These are phyloP conservation scores for Marsdenia floribunda DNA, from an alignment of 257 asterid species.

Conservation along the genomic window DNA sequence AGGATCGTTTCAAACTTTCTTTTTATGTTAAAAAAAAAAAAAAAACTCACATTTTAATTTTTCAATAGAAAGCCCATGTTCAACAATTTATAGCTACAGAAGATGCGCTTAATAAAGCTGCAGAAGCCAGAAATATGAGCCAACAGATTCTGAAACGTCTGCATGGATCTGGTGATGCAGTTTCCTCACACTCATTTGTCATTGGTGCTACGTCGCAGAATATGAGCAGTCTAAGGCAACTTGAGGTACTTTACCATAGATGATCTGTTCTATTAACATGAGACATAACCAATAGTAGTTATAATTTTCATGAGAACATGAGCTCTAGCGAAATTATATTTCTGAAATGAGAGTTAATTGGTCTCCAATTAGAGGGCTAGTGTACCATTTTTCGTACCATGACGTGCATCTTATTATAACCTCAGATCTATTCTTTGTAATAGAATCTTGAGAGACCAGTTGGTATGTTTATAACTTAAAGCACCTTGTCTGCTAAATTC, in stretches of 20 bases:
- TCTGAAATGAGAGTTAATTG: background rate
- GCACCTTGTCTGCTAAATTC: background rate
- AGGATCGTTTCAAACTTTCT: background rate
- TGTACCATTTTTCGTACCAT: background rate
- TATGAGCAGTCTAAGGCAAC: conserved; percentile 99
- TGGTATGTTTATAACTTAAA: background rate
- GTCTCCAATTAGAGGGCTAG: background rate
- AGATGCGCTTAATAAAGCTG: conserved; percentile 94
- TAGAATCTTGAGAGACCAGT: background rate
- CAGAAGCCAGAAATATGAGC: conserved; percentile 85
- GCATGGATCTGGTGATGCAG: conserved; percentile 76
- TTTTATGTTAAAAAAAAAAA: background rate
- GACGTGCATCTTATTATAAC: background rate
- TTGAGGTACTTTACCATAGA: conserved; percentile 51
- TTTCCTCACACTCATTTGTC: conserved; percentile 60
- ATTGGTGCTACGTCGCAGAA: conserved; percentile 65
- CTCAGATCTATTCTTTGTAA: background rate
- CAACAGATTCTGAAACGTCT: conserved; percentile 77
- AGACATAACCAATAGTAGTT: background rate
- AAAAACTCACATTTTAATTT: background rate
- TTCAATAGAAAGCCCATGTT: conserved; percentile 88
- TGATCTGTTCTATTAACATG: background rate
- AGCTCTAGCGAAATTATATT: background rate
- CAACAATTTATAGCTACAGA: conserved; percentile 98
- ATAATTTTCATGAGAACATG: too few relatives aligned